A percentile compares a stretch with the other conserved stretches of the same genome.
phyloP scores from a whole-genome alignment of 306 rosid species.

The Fragaria iinumae region DNA sequence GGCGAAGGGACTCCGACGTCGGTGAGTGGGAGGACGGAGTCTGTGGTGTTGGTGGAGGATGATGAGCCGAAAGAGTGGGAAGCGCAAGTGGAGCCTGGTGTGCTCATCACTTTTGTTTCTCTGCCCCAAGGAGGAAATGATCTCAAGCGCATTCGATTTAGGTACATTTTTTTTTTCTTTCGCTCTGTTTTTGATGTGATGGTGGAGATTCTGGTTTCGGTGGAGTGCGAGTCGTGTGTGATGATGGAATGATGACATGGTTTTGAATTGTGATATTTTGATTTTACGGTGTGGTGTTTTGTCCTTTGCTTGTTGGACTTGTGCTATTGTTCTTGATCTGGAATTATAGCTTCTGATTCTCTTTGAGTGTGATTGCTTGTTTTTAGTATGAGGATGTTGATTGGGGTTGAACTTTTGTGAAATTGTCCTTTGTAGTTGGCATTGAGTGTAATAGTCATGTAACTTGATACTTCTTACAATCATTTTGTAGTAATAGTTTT shows the following conservation, averaged over 20 bases:
- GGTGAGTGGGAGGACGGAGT: conserved; percentile 74
- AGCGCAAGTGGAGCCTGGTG: conserved; percentile 98
- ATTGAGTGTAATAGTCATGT: conserved; percentile 4
- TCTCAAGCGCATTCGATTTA: conserved; percentile 92
- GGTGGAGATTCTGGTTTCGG: conserved; percentile 1
- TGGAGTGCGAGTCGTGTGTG: conserved; percentile 23
- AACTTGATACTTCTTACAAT: conserved; percentile 3
- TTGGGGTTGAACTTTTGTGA: conserved; percentile 1
- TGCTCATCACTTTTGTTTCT: conserved; percentile 92
- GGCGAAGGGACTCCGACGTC: conserved; percentile 97
- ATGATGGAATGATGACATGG: conserved; percentile 38
- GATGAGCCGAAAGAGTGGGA: conserved; percentile 96
- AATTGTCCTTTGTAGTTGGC: conserved; percentile 12
- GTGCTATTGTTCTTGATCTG: conserved; percentile 18
- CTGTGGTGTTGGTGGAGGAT: conserved; percentile 84
- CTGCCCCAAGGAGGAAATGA: conserved; percentile 93
- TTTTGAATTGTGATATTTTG: conserved; percentile 27
- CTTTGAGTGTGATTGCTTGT: conserved; percentile 39
- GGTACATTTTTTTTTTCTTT: conserved; percentile 43
- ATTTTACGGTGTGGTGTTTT: conserved; percentile 32
- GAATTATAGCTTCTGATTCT: conserved; percentile 30
- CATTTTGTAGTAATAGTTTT: neutral
- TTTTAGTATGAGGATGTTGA: conserved; percentile 28
- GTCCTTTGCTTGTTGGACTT: conserved; percentile 43
- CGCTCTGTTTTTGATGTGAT: conserved; percentile 28